These are phyloP conservation scores for Ceratobasidium sp. DNA, from an alignment of 1,284 basidiomycete species.

Conservation along the genomic window DNA sequence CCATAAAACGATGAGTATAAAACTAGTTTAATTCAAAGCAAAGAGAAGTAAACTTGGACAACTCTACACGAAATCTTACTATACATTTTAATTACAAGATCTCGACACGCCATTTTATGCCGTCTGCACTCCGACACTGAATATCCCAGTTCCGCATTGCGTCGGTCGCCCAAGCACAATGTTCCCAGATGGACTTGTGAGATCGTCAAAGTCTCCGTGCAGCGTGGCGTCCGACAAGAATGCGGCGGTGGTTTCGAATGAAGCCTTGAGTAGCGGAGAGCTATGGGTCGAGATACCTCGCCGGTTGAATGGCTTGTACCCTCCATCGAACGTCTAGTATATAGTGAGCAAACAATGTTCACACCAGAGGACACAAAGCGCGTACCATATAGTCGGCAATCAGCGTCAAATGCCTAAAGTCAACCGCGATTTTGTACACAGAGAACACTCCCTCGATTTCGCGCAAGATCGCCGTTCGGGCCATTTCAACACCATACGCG, in stretches of 20 bases:
- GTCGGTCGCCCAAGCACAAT: conserved; percentile 90
- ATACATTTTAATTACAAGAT: not conserved
- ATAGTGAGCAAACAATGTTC: conserved; percentile 17
- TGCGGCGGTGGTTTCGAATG: conserved; percentile 95
- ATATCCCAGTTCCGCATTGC: conserved; percentile 85
- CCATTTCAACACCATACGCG: conserved; percentile 98
- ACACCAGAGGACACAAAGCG: conserved; percentile 39
- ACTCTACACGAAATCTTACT: too few relatives aligned
- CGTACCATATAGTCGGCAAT: conserved; percentile 99
- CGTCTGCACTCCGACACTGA: conserved; percentile 49
- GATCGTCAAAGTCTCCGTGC: conserved; percentile 92
- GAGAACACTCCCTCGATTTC: conserved; percentile 94
- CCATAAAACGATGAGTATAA: not conserved
- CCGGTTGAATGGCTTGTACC: conserved; percentile 97
- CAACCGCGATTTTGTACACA: conserved; percentile 97
- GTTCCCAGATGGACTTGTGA: conserved; percentile 87
- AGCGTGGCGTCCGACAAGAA: conserved; percentile 95
- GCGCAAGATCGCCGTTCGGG: conserved; percentile 86
- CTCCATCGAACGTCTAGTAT: conserved; percentile 90
- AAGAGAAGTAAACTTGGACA: too few relatives aligned
- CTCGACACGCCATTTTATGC: not conserved
- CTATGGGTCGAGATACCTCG: conserved; percentile 91
- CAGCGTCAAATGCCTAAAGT: conserved; percentile 92
- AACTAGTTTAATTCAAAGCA: not conserved
- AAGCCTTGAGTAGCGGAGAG: conserved; percentile 94